Evolutionary conservation across 495 filamentous ascomycete genomes (phyloP).

Genomic region (Neurospora intermedia): DNA sequence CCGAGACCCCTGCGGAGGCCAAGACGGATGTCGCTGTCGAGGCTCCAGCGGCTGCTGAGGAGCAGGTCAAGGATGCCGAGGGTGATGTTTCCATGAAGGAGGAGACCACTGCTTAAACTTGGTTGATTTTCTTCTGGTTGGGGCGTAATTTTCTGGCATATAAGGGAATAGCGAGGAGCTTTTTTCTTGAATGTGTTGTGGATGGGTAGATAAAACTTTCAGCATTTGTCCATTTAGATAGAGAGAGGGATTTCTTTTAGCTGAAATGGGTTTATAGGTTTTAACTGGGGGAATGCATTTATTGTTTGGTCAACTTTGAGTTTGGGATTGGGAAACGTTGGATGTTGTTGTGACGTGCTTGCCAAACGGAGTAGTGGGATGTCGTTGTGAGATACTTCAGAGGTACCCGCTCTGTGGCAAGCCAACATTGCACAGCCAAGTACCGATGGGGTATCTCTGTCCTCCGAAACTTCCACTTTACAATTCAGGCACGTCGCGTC

Average conservation of each 20-base stretch:
- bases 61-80: neutral
- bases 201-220: neutral
- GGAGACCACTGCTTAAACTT: neutral
- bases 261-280: neutral
- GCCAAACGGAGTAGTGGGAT: neutral
- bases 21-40: neutral
- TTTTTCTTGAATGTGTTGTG: neutral
- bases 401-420: neutral
- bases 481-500: neutral
- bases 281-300: neutral
- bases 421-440: neutral
- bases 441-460: neutral
- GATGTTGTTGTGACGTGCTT: neutral
- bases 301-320: neutral
- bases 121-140: neutral
- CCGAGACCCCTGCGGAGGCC: constrained; percentile 1
- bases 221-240: neutral
- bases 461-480: neutral
- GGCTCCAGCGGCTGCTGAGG: neutral
- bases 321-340: neutral
- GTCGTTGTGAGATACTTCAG: neutral
- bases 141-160: neutral
- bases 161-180: neutral
- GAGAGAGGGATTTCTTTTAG: neutral
- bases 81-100: neutral